Percentiles rank a stretch among this genome's conserved stretches.
These are phyloP conservation scores for Sclerotinia borealis DNA, from an alignment of 2,329 filamentous ascomycete species.

Conservation along the genomic window DNA sequence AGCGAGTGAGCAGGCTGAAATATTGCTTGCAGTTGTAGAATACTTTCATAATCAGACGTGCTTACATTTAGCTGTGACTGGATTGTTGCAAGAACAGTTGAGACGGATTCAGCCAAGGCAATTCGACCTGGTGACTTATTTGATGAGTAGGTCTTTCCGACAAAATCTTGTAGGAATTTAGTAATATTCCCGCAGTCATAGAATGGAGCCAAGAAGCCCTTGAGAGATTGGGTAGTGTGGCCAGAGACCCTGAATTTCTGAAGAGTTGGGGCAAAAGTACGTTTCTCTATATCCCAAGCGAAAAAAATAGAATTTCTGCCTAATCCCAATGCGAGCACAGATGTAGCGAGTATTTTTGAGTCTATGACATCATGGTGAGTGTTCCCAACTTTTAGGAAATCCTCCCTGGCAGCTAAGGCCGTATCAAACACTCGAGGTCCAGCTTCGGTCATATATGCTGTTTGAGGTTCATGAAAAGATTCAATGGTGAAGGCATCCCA, in stretches of 20 bases:
- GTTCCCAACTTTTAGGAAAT: slow-evolving; percentile 37
- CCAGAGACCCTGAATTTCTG: slow-evolving; percentile 45
- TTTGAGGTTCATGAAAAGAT: slow-evolving; percentile 36
- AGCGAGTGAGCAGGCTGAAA: slow-evolving; percentile 30
- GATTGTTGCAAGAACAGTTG: slow-evolving; percentile 32
- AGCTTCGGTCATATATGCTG: slow-evolving; percentile 62
- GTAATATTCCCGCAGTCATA: slow-evolving; percentile 34
- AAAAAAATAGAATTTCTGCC: slow-evolving; percentile 71
- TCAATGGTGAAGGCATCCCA: slow-evolving; percentile 61
- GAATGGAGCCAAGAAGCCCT: slow-evolving; percentile 37
- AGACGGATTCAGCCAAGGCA: slow-evolving; percentile 35
- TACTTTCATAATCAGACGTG: slow-evolving; percentile 24
- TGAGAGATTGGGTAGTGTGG: slow-evolving; percentile 45
- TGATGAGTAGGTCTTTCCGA: slow-evolving; percentile 27
- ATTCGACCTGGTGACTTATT: slow-evolving; percentile 28
- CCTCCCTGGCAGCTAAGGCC: slow-evolving; percentile 41
- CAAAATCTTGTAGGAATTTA: slow-evolving; percentile 27
- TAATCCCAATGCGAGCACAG: slow-evolving; percentile 59
- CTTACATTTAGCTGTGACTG: slow-evolving; percentile 29
- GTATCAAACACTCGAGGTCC: slow-evolving; percentile 62
- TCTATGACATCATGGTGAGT: slow-evolving; percentile 41
- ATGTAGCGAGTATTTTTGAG: slow-evolving; percentile 44
- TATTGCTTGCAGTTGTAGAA: slow-evolving; percentile 31
- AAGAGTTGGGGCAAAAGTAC: slow-evolving; percentile 46
- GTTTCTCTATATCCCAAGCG: slow-evolving; percentile 47